Conservation (phyloP, 192 early-diverging fungal species). For the Podila horticola region DNA sequence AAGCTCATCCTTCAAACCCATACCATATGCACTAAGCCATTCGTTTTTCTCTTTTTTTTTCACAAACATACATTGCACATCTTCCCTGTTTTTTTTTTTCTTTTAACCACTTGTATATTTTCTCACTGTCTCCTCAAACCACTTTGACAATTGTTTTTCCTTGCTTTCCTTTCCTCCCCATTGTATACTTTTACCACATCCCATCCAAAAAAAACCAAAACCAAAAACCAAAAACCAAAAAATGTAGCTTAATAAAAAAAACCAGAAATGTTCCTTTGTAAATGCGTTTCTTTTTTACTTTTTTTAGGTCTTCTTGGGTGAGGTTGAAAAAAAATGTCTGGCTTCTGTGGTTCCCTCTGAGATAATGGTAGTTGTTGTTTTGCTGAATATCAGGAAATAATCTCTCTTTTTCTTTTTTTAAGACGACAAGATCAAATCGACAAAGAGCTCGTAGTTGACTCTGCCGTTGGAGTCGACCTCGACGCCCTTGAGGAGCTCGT, state of each 20-base stretch:
- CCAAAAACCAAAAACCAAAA: neutral
- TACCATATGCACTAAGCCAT: constrained; percentile 18
- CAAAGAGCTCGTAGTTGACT: constrained; percentile 77
- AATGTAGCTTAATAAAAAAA: neutral
- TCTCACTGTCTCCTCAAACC: neutral
- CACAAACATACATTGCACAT: neutral
- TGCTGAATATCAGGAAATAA: too few species aligned
- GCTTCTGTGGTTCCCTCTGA: too few species aligned
- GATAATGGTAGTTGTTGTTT: too few species aligned
- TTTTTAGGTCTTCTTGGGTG: neutral
- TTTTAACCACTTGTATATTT: constrained; percentile 6
- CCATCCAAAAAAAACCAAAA: neutral
- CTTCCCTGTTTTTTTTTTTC: neutral
- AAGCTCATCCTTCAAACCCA: constrained; percentile 12
- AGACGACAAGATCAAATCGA: constrained; percentile 2
- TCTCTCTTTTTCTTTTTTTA: neutral
- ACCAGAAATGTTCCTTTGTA: neutral
- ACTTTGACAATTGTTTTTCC: neutral
- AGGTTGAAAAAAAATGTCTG: too few species aligned
- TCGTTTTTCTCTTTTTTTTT: constrained; percentile 12
- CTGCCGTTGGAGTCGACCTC: constrained; percentile 80
- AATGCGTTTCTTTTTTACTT: neutral
- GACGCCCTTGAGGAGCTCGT: constrained; percentile 77
- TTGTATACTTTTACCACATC: too few species aligned
- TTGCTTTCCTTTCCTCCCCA: neutral